phyloP scores from a whole-genome alignment of 257 asterid genomes.

The Nicotiana obtusifolia region DNA sequence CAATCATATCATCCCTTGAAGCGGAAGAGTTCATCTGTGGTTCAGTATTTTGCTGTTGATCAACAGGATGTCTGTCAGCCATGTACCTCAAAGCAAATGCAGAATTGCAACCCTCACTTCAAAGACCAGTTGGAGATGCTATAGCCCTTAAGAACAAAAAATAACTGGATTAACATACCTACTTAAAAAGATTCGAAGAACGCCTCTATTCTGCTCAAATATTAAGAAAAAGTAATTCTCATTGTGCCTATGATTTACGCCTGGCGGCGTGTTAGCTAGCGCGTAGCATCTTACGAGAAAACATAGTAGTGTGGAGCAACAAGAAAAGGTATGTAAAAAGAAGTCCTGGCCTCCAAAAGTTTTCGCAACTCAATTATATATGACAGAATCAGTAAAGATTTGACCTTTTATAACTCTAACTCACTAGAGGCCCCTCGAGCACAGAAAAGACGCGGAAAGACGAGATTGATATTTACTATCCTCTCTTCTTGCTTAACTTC shows the following conservation, averaged over 20 bases:
- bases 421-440: too few species aligned
- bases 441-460: too few species aligned
- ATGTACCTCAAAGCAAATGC: constrained; percentile 11
- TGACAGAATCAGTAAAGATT: too few species aligned
- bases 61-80: constrained; percentile 59
- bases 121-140: background rate
- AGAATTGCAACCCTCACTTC: background rate
- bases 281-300: too few species aligned
- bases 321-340: too few species aligned
- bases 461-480: background rate
- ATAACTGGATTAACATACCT: background rate
- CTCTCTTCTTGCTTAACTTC: background rate
- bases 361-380: too few species aligned
- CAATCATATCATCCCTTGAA: constrained; percentile 62
- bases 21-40: constrained; percentile 35
- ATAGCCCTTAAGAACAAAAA: background rate
- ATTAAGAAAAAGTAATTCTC: background rate
- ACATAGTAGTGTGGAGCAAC: too few species aligned
- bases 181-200: background rate
- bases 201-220: background rate
- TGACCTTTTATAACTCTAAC: too few species aligned
- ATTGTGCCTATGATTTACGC: too few species aligned
- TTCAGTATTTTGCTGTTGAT: constrained; percentile 37
- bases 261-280: too few species aligned
- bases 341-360: too few species aligned